Evolutionary conservation across 805 yeast species (phyloP), one percentile per base, ranked within the genome.

Genomic region (Starmerella scarabaei): DNA sequence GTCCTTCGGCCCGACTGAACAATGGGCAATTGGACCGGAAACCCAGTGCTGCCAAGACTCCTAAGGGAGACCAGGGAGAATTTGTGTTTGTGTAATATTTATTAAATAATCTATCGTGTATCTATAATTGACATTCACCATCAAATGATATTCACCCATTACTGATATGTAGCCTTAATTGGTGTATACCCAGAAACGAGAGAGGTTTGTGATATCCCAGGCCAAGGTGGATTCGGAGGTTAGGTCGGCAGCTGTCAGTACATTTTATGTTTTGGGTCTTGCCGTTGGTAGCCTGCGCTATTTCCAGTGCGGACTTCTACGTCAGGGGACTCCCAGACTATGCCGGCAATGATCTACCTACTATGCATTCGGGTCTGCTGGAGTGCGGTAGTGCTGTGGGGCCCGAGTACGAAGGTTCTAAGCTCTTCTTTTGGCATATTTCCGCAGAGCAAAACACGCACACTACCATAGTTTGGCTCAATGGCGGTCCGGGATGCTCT

Each of bases 401-500:
- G 30, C 74, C 78, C 23, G 67, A 71, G 50, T 40, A 34, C 6
- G 31, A 37, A 17, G 35, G 40, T 27, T 7, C 26, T 7, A 23
- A 11, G 9, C 68, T 81, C 52, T 85, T 80, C 54, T 85, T 82
- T 56, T 82, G 94, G 94, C 73, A 72, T 53, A 77, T 76, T 40
- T 62, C 60, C 33, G 51, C 56, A 21, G 54, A 51, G 36, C 44
- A 49, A 18, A 52, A 56, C 5, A 53, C 59, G 14, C 56, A 56
- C 28, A 53, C 51, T 18, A 63, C 66, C 3, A 48, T 66, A 19
- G 68, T 91, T 40, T 91, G 98, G 97, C 67, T 91, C 18, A 91
- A 91, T 58, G 98, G 98, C 30, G 98, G 98, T 0, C 98, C 98
- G 0, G 98, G 98, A 0, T 91, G 98, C 58, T 85, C 95, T 2